Evolutionary conservation across 192 early-diverging fungal species (phyloP).

Genomic region (Thoreauomyces humboldtii): DNA sequence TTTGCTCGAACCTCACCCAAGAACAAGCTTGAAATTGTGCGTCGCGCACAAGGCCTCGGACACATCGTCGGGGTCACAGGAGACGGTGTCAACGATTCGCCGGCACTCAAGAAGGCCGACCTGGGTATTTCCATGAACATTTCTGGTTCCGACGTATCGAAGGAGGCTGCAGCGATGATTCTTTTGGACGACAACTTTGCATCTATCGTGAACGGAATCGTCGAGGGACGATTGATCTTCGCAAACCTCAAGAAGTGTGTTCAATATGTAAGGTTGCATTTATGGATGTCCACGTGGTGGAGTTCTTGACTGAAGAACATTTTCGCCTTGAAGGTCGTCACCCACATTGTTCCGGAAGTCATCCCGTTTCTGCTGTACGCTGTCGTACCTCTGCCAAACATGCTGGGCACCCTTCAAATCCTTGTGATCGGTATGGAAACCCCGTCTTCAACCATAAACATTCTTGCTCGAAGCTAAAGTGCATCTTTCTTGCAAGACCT

Average conservation of each 20-base stretch:
- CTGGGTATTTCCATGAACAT: constrained; percentile 97
- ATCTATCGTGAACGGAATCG: constrained; percentile 84
- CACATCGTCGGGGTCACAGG: constrained; percentile 97
- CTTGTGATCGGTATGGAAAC: too few relatives aligned
- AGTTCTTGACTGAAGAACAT: neutral
- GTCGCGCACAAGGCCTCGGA: constrained; percentile 79
- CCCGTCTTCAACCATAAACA: too few relatives aligned
- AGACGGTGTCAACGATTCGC: constrained; percentile 93
- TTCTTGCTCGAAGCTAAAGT: too few relatives aligned
- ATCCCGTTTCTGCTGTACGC: constrained; percentile 84
- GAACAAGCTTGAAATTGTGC: constrained; percentile 95
- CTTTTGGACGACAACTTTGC: constrained; percentile 97
- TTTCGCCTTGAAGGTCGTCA: constrained; percentile 2
- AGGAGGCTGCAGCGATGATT: constrained; percentile 87
- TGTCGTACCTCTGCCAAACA: constrained; percentile 83
- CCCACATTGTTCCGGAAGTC: constrained; percentile 89
- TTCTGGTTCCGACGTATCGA: constrained; percentile 90
- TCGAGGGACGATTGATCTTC: constrained; percentile 94
- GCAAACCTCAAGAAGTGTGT: constrained; percentile 81
- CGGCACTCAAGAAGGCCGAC: constrained; percentile 92
- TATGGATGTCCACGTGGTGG: too few relatives aligned
- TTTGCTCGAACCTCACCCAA: constrained; percentile 91
- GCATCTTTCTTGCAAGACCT: too few relatives aligned
- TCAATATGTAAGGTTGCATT: too few relatives aligned
- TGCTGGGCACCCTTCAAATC: constrained; percentile 85